Evolutionary conservation across 1,139 yeast genomes (phyloP).

Genomic region (Magnusiomyces fungicola): DNA sequence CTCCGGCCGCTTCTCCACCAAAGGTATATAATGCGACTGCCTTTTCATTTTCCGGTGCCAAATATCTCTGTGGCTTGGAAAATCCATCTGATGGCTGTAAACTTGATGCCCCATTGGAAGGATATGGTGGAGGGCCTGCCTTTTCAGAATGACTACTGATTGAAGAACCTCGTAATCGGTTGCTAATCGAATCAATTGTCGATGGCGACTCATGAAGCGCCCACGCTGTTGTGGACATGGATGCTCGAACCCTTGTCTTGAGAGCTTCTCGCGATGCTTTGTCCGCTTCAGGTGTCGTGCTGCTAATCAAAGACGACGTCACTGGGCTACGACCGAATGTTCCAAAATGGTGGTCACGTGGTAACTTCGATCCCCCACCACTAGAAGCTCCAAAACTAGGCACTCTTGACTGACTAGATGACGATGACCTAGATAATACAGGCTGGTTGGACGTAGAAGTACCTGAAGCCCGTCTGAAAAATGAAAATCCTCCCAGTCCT

Average conservation of each 20-base stretch:
- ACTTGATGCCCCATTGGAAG: too few relatives aligned
- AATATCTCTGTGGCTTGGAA: conserved; percentile 5
- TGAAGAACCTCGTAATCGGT: conserved; percentile 10
- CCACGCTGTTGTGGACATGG: conserved; percentile 16
- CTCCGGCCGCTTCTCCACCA: conserved; percentile 39
- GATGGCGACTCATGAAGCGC: conserved; percentile 1
- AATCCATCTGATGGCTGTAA: too few relatives aligned
- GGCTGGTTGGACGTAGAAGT: neutral
- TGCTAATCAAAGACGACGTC: conserved; percentile 4
- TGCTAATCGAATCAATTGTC: neutral
- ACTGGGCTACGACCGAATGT: conserved; percentile 13
- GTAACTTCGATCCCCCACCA: neutral
- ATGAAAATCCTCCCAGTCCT: conserved; percentile 2
- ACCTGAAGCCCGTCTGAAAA: neutral
- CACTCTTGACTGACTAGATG: neutral
- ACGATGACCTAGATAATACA: neutral
- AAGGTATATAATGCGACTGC: conserved; percentile 34
- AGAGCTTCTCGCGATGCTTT: conserved; percentile 11
- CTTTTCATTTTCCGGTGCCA: conserved; percentile 22
- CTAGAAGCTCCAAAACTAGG: neutral
- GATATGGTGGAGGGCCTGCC: too few relatives aligned
- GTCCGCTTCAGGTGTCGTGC: conserved; percentile 6
- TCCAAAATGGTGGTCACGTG: neutral
- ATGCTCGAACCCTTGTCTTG: conserved; percentile 15
- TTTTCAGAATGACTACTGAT: too few relatives aligned